These are phyloP conservation scores for Emydomyces testavorans DNA, from an alignment of 2,329 filamentous ascomycete genomes.

Conservation along the genomic window DNA sequence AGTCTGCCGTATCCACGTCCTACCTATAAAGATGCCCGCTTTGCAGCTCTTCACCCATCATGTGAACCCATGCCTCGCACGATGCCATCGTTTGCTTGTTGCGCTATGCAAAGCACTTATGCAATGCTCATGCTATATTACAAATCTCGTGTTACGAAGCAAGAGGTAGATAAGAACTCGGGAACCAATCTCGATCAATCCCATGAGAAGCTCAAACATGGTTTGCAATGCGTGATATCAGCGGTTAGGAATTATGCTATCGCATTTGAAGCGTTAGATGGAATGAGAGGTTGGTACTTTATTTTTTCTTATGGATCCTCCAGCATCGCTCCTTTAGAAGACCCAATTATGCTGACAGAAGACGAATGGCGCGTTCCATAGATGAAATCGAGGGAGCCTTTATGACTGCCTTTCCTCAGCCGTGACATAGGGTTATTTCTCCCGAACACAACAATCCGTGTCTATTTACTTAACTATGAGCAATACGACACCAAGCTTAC, in stretches of 20 bases:
- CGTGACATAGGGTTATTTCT: conserved; percentile 9
- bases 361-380: conserved; percentile 12
- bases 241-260: conserved; percentile 32
- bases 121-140: conserved; percentile 38
- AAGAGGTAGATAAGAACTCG: conserved; percentile 20
- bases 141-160: conserved; percentile 31
- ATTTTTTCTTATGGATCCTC: neutral
- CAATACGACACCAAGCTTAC: too few species aligned
- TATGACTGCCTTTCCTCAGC: conserved; percentile 31
- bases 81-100: conserved; percentile 39
- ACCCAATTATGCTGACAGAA: neutral
- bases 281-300: conserved; percentile 32
- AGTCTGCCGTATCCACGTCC: conserved; percentile 30
- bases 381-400: conserved; percentile 36
- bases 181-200: conserved; percentile 21
- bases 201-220: conserved; percentile 29
- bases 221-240: conserved; percentile 29
- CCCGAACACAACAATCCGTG: neutral
- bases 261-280: conserved; percentile 35
- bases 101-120: conserved; percentile 39
- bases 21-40: conserved; percentile 14
- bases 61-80: conserved; percentile 28
- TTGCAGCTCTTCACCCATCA: neutral
- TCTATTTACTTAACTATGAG: too few species aligned
- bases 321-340: neutral